Conservation (phyloP, 2,329 filamentous ascomycete species). For the Verticillium albo-atrum region DNA sequence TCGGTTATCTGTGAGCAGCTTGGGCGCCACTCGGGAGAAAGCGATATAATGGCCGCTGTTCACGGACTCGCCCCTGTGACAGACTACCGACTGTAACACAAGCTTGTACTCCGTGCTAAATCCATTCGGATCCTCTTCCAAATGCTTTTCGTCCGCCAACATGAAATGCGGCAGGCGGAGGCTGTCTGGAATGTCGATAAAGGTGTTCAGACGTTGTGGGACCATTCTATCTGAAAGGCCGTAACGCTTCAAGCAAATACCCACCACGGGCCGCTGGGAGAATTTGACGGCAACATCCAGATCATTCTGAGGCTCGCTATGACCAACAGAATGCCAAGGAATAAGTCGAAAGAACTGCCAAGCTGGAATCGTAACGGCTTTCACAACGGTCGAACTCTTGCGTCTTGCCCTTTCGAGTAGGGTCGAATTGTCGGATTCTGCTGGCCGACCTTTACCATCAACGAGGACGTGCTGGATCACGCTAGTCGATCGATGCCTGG, state of each 20-base stretch:
- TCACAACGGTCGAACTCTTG: constrained; percentile 50
- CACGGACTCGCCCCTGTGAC: constrained; percentile 80
- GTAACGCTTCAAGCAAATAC: constrained; percentile 91
- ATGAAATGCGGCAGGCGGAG: constrained; percentile 89
- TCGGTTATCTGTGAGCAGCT: constrained; percentile 56
- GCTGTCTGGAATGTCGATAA: constrained; percentile 80
- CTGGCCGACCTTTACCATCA: constrained; percentile 42
- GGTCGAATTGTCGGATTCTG: constrained; percentile 34
- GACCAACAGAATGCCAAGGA: constrained; percentile 74
- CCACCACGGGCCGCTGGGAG: constrained; percentile 77
- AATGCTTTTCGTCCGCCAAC: constrained; percentile 64
- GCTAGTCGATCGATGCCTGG: constrained; percentile 50
- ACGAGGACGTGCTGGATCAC: constrained; percentile 58
- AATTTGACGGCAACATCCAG: constrained; percentile 87
- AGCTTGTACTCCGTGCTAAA: constrained; percentile 91
- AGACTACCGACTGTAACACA: constrained; percentile 85
- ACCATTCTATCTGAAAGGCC: constrained; percentile 65
- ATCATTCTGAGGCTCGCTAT: constrained; percentile 55
- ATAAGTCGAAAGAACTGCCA: constrained; percentile 97
- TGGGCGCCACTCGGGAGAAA: constrained; percentile 70
- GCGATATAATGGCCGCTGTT: constrained; percentile 90
- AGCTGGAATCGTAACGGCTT: constrained; percentile 90
- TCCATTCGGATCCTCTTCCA: constrained; percentile 51
- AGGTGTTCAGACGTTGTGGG: constrained; percentile 70
- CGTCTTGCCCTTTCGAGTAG: constrained; percentile 37